Conservation (phyloP, 257 asterid species). For the Rhazya stricta region DNA sequence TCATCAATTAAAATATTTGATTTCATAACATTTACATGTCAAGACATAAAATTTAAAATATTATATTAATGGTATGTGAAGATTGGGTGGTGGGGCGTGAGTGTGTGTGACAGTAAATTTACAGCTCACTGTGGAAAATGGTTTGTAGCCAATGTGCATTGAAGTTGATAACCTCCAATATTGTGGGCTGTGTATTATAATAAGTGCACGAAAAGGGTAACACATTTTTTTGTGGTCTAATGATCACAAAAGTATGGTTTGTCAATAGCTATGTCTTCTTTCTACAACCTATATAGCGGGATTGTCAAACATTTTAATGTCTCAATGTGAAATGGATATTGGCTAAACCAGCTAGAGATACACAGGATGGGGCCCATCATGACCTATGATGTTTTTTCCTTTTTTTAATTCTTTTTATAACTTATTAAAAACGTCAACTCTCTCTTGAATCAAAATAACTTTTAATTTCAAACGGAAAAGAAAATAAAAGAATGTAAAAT, state of each 20-base stretch:
- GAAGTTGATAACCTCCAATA: not conserved
- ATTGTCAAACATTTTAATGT: not conserved
- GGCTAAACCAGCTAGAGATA: not conserved
- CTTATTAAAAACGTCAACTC: no score
- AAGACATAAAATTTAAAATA: no score
- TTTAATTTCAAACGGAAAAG: no score
- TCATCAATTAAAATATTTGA: no score
- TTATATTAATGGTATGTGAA: not conserved
- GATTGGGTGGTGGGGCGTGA: constrained; percentile 9
- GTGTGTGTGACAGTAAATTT: constrained; percentile 16
- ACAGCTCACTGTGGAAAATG: constrained; percentile 35
- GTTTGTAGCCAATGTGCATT: constrained; percentile 1
- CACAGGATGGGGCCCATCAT: not conserved
- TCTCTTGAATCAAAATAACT: no score
- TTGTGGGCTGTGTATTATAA: not conserved
- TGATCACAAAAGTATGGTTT: not conserved
- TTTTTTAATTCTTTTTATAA: no score
- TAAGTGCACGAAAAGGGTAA: not conserved
- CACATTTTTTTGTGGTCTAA: not conserved
- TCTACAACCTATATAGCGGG: not conserved
- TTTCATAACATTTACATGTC: no score
- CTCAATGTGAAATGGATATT: not conserved
- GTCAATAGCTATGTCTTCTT: not conserved
- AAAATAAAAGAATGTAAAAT: no score
- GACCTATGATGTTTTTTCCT: not conserved